Percentiles rank a stretch among this genome's conserved stretches.
phyloP scores from a whole-genome alignment of 177 flowering plant species.

The Vitis hybrid region DNA sequence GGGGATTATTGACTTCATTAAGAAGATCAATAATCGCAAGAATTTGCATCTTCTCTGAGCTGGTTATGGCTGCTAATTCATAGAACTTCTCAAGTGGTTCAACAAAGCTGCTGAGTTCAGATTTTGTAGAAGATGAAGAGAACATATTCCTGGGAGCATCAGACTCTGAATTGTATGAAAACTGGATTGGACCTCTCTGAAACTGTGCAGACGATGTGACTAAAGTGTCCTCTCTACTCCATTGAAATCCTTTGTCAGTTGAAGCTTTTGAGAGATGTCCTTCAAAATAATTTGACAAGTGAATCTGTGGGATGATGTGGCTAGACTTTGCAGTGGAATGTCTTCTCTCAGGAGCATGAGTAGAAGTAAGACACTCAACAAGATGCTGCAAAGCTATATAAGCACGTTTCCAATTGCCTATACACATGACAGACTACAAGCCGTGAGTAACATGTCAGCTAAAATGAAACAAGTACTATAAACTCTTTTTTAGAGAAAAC shows the following conservation, averaged over 20 bases:
- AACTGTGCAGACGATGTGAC: constrained; percentile 27
- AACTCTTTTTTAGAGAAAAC: no score
- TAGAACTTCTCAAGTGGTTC: constrained; percentile 51
- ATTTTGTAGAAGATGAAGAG: constrained; percentile 34
- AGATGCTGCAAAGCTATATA: constrained; percentile 62
- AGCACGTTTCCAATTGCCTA: constrained; percentile 91
- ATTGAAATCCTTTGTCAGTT: constrained; percentile 41
- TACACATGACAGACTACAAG: constrained; percentile 19
- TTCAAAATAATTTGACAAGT: constrained; percentile 60
- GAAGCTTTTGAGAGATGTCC: constrained; percentile 32
- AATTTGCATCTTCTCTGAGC: constrained; percentile 52
- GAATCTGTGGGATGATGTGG: constrained; percentile 45
- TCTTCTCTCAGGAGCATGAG: constrained; percentile 24
- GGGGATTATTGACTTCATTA: constrained; percentile 55
- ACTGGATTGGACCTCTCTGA: constrained; percentile 26
- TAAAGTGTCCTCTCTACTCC: constrained; percentile 37
- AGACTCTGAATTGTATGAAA: constrained; percentile 17
- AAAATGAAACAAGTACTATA: no score
- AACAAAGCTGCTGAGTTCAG: constrained; percentile 43
- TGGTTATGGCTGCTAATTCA: constrained; percentile 27
- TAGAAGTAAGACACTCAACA: constrained; percentile 42
- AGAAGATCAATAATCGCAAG: constrained; percentile 75
- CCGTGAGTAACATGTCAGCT: neutral
- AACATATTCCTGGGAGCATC: constrained; percentile 23
- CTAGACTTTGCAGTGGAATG: constrained; percentile 15